Conservation (phyloP, 2,329 filamentous ascomycete species). For the Trichoderma polysporum region DNA sequence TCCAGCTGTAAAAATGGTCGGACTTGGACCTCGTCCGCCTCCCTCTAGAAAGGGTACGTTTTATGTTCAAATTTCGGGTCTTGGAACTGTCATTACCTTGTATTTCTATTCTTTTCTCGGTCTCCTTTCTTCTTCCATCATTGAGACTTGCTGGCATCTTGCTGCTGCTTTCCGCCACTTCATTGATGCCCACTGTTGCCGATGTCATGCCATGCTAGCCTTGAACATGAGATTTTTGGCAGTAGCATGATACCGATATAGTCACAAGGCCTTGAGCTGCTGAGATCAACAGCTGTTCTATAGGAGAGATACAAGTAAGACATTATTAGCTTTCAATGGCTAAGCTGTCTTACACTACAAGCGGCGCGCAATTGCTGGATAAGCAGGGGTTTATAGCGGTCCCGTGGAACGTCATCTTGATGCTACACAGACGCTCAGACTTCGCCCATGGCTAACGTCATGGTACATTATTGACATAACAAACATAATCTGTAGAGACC, state of each 20-base stretch:
- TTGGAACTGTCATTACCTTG: neutral
- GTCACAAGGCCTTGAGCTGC: neutral
- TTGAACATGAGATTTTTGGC: neutral
- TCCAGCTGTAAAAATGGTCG: conserved; percentile 47
- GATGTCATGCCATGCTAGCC: neutral
- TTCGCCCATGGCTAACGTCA: neutral
- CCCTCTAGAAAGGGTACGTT: conserved; percentile 65
- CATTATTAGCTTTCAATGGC: neutral
- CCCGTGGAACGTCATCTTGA: conserved; percentile 5
- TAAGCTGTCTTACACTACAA: neutral
- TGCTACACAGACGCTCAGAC: neutral
- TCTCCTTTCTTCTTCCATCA: neutral
- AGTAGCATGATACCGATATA: neutral
- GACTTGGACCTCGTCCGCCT: conserved; percentile 51
- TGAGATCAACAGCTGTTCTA: neutral
- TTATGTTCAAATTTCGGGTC: conserved; percentile 29
- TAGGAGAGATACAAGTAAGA: neutral
- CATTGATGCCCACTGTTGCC: neutral
- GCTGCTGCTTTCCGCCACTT: neutral
- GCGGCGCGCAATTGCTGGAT: neutral
- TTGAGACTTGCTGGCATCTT: neutral
- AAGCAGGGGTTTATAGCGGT: neutral
- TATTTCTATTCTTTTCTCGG: neutral
- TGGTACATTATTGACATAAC: neutral
- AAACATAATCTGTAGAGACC: neutral